phyloP scores from a whole-genome alignment of 2,329 filamentous ascomycete genomes.

The Sporothrix sp. region DNA sequence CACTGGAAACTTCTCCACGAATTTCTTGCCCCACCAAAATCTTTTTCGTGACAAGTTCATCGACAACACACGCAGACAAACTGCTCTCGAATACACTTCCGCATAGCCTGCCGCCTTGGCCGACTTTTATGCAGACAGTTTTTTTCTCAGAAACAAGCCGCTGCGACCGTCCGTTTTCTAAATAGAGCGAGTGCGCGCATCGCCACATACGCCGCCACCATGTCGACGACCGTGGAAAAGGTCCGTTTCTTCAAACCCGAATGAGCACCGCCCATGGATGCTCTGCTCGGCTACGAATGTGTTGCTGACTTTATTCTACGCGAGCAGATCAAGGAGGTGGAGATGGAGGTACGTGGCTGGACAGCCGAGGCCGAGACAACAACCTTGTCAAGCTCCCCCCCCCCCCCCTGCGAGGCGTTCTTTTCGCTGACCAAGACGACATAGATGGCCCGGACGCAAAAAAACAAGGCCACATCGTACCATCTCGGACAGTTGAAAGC shows the following conservation, averaged over 20 bases:
- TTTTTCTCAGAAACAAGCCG: background rate
- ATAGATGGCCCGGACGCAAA: constrained; percentile 91
- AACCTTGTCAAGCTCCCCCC: no score
- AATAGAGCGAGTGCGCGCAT: constrained; percentile 2
- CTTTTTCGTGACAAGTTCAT: no score
- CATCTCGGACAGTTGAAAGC: constrained; percentile 95
- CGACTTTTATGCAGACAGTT: background rate
- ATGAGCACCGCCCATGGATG: no score
- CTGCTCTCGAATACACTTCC: no score
- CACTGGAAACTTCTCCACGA: constrained; percentile 12
- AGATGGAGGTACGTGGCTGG: constrained; percentile 65
- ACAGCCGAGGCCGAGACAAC: background rate
- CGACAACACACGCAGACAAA: background rate
- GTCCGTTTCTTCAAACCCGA: no score
- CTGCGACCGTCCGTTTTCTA: background rate
- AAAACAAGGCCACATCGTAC: constrained; percentile 91
- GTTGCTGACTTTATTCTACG: constrained; percentile 9
- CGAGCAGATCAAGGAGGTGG: constrained; percentile 85
- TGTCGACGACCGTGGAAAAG: constrained; percentile 98
- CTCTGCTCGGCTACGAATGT: background rate
- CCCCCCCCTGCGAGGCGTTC: background rate
- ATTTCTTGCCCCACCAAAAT: constrained; percentile 17
- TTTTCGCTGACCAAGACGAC: background rate
- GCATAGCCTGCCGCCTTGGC: no score
- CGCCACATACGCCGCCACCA: constrained; percentile 38